phyloP scores from a whole-genome alignment of 306 rosid genomes.

The Canavalia ensiformis region DNA sequence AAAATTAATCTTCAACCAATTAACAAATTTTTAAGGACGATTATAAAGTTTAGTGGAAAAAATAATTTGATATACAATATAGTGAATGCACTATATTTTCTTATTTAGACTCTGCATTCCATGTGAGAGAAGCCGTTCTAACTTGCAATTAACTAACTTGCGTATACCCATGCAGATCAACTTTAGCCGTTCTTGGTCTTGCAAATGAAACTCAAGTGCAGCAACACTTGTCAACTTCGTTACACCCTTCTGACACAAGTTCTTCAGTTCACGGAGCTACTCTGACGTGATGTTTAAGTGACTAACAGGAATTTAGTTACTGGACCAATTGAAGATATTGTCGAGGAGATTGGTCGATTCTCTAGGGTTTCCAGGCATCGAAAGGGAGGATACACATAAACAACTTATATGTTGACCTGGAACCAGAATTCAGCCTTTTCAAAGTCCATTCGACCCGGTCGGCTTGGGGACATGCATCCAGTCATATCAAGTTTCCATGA shows the following conservation, averaged over 20 bases:
- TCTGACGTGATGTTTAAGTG: constrained; percentile 54
- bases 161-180: constrained; percentile 62
- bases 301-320: constrained; percentile 37
- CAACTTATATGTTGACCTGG: constrained; percentile 28
- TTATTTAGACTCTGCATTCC: constrained; percentile 2
- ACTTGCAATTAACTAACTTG: constrained; percentile 28
- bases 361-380: constrained; percentile 39
- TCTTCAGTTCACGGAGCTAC: constrained; percentile 81
- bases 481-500: constrained; percentile 10
- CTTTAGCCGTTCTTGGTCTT: constrained; percentile 77
- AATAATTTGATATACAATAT: neutral
- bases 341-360: constrained; percentile 39
- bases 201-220: constrained; percentile 68
- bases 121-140: constrained; percentile 16
- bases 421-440: constrained; percentile 43
- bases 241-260: constrained; percentile 68
- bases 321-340: constrained; percentile 37
- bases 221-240: constrained; percentile 59
- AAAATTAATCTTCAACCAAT: neutral
- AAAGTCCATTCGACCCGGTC: constrained; percentile 27
- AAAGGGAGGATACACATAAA: constrained; percentile 20
- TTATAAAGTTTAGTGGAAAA: neutral
- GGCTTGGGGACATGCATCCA: neutral
- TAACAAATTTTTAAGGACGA: neutral
- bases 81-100: neutral